A percentile compares a stretch with the other conserved stretches of the same genome.
phyloP scores from a whole-genome alignment of 441 rosid genomes.

The Populus hybrid region DNA sequence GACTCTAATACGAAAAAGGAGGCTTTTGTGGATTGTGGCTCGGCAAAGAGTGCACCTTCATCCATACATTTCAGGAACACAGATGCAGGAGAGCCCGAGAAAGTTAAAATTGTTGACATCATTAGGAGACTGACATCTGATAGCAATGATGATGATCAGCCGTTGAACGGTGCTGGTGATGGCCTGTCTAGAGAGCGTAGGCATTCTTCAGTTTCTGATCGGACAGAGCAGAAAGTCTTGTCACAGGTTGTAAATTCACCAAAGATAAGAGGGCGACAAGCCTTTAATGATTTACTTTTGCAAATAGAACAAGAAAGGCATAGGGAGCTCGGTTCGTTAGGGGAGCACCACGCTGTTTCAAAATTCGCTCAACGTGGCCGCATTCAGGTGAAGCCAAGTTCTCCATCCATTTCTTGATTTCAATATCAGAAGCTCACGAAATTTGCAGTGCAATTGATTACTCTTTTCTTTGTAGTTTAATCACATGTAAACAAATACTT shows the following conservation, averaged over 20 bases:
- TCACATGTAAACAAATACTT: neutral
- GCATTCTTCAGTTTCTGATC: conserved; percentile 3
- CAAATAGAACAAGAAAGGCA: conserved; percentile 58
- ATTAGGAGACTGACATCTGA: conserved; percentile 49
- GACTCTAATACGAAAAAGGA: conserved; percentile 31
- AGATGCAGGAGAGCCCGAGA: conserved; percentile 49
- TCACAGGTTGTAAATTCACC: conserved; percentile 43
- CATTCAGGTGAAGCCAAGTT: conserved; percentile 51
- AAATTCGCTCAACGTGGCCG: conserved; percentile 74
- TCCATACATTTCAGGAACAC: conserved; percentile 14
- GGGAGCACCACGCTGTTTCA: conserved; percentile 58
- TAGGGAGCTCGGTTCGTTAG: conserved; percentile 44
- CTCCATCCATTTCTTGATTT: neutral
- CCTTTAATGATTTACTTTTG: conserved; percentile 61
- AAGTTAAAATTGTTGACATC: conserved; percentile 63
- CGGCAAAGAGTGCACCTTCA: conserved; percentile 27
- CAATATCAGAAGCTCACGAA: neutral
- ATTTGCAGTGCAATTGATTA: neutral
- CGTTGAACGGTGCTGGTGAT: conserved; percentile 11
- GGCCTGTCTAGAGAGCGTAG: conserved; percentile 25
- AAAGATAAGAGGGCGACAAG: conserved; percentile 79
- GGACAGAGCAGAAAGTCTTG: conserved; percentile 31
- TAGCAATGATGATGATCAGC: conserved; percentile 34
- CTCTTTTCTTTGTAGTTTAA: neutral
- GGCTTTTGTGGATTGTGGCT: conserved; percentile 31